Evolutionary conservation across 495 filamentous ascomycete species (phyloP), one percentile per base, ranked within the genome.

Genomic region (Trichoderma orchidacearum): DNA sequence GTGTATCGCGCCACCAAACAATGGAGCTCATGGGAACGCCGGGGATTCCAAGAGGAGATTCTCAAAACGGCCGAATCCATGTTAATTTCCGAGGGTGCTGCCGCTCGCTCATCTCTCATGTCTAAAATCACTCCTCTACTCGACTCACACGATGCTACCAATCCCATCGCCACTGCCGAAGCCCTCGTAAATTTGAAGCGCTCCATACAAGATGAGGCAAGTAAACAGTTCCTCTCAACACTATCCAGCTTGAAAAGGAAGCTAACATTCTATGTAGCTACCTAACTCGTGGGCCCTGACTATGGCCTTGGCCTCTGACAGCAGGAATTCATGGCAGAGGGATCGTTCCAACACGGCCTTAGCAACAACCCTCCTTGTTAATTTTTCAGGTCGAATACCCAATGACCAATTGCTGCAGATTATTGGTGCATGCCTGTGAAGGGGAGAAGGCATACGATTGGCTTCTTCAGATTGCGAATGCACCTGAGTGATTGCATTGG

Each of bases 271-370:
- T 9, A 32, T 17, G 9, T 18, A 53, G 53, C 11, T 55, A n/a
- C 53, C 53, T 4, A 55, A 55, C 31, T 34, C 53, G 3, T 55
- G 53, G 53, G 30, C 53, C 17, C 23, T 55, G 7, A 36, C 30
- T 5, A 55, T 55, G 53, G 53, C 53, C 4, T 31, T 55, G n/a
- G 31, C 53, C 1, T 17, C 31, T 34, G 30, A 38, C 31, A 27
- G 11, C 12, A 15, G 53, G 2, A 31, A 55, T 25, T 23, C 53
- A 2, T 55, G 30, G 31, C 53, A 36, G 53, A 34, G 31, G 27
- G 53, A 55, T 8, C 53, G 53, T 11, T 55, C 53, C 0, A 55
- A 55, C 32, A 55, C 53, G 31, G 53, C 53, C 3, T n/a, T 55
- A 3, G 53, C 53, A 28, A 55, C 53, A 25, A 35, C 53, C 28